Evolutionary conservation across 371 early-diverging fungal species (phyloP).

Genomic region (Cokeromyces recurvatus): DNA sequence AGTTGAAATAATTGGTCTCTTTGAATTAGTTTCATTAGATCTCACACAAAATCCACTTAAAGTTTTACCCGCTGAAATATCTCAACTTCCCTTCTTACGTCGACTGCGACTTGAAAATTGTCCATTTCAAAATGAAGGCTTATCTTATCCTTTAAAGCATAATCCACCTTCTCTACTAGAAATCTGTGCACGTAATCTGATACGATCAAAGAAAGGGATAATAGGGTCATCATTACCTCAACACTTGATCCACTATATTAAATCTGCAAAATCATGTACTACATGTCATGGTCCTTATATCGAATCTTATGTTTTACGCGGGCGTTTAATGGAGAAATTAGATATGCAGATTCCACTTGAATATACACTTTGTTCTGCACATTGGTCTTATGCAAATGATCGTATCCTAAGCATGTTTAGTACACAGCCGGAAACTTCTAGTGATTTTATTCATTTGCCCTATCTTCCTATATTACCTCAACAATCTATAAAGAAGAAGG

Average conservation of each 20-base stretch:
- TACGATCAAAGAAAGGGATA: conserved; percentile 45
- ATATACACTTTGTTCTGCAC: conserved; percentile 28
- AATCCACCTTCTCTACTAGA: conserved; percentile 58
- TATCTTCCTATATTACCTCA: conserved; percentile 9
- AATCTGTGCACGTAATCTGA: conserved; percentile 65
- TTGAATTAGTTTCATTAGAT: conserved; percentile 52
- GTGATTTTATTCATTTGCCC: conserved; percentile 1
- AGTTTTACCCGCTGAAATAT: conserved; percentile 23
- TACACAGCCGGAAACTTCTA: conserved; percentile 1
- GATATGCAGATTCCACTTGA: conserved; percentile 34
- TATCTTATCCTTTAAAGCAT: conserved; percentile 15
- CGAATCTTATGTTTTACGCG: conserved; percentile 52
- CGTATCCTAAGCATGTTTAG: conserved; percentile 19
- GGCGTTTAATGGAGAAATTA: conserved; percentile 56
- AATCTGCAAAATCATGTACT: conserved; percentile 64
- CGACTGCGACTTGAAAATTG: conserved; percentile 46
- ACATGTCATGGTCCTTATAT: conserved; percentile 85
- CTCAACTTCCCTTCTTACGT: conserved; percentile 48
- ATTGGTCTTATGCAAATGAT: conserved; percentile 27
- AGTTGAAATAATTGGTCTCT: conserved; percentile 59
- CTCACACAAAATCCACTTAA: conserved; percentile 56
- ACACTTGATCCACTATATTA: conserved; percentile 55
- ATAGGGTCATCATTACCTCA: conserved; percentile 26
- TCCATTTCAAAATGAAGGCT: conserved; percentile 21
- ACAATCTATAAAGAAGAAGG: not conserved